Conservation (phyloP, 768 basidiomycete genomes). For the Lepiota subincarnata region DNA sequence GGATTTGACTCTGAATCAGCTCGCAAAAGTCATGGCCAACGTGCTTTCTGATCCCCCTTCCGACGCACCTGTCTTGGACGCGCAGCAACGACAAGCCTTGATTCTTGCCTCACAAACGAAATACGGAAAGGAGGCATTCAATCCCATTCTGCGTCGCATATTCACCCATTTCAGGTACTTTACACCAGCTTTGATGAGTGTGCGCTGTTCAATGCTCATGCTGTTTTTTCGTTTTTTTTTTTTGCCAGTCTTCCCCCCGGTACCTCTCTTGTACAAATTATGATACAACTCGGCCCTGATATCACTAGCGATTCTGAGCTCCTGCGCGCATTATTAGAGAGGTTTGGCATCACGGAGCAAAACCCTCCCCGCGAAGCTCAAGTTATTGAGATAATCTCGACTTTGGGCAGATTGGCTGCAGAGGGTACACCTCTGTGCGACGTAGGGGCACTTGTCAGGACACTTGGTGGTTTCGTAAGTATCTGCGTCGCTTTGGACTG, state of each 20-base stretch:
- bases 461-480: conserved; percentile 71
- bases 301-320: conserved; percentile 72
- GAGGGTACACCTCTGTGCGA: conserved; percentile 76
- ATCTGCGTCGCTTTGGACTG: neutral
- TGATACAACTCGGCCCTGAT: conserved; percentile 77
- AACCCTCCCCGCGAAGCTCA: conserved; percentile 70
- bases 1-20: conserved; percentile 68
- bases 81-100: conserved; percentile 68
- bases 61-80: conserved; percentile 70
- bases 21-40: conserved; percentile 77
- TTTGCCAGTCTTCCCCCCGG: conserved; percentile 55
- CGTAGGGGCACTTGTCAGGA: conserved; percentile 68
- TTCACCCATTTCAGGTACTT: conserved; percentile 70
- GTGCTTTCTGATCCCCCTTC: conserved; percentile 66
- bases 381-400: conserved; percentile 67
- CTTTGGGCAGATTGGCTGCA: conserved; percentile 61
- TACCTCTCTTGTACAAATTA: conserved; percentile 67
- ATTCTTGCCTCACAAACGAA: conserved; percentile 74
- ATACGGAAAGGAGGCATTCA: conserved; percentile 72
- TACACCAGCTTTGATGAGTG: conserved; percentile 12
- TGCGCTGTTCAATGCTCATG: conserved; percentile 7
- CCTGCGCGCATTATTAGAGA: conserved; percentile 60
- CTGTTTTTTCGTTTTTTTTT: conserved; percentile 1
- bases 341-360: conserved; percentile 72
- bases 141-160: conserved; percentile 70